Conservation (phyloP, 2,329 filamentous ascomycete species). For the Calonectria crousiana region DNA sequence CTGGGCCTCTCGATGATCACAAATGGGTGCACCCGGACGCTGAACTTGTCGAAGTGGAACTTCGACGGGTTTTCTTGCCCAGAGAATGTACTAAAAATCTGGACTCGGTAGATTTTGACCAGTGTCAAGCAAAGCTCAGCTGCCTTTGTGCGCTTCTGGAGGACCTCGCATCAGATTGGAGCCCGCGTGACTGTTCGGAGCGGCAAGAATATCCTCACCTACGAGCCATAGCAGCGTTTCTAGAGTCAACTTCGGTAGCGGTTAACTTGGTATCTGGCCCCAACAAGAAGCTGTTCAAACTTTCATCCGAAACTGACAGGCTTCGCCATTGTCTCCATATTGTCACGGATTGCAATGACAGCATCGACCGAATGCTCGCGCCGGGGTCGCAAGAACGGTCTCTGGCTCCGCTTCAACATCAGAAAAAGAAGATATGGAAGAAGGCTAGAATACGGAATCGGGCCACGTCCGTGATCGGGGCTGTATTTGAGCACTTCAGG, state of each 20-base stretch:
- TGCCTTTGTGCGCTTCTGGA: background rate
- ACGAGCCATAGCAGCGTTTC: background rate
- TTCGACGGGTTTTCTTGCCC: background rate
- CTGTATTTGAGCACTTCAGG: background rate
- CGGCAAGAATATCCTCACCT: background rate
- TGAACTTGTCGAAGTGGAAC: background rate
- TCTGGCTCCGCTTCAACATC: background rate
- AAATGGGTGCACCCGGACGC: background rate
- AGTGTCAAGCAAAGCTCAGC: background rate
- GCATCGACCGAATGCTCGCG: background rate
- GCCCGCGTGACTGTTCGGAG: background rate
- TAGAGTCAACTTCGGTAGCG: background rate
- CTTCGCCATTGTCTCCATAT: background rate
- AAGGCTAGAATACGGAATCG: background rate
- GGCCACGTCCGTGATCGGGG: background rate
- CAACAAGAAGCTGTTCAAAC: background rate
- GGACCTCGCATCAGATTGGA: background rate
- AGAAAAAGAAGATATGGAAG: background rate
- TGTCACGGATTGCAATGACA: background rate
- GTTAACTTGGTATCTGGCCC: background rate
- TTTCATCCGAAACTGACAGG: background rate
- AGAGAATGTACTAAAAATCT: background rate
- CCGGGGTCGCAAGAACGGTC: background rate
- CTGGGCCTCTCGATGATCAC: background rate
- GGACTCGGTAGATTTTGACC: background rate